Evolutionary conservation across 2,329 filamentous ascomycete species (phyloP), one percentile per base, ranked within the genome.

Genomic region (Arthrinium phaeospermum): DNA sequence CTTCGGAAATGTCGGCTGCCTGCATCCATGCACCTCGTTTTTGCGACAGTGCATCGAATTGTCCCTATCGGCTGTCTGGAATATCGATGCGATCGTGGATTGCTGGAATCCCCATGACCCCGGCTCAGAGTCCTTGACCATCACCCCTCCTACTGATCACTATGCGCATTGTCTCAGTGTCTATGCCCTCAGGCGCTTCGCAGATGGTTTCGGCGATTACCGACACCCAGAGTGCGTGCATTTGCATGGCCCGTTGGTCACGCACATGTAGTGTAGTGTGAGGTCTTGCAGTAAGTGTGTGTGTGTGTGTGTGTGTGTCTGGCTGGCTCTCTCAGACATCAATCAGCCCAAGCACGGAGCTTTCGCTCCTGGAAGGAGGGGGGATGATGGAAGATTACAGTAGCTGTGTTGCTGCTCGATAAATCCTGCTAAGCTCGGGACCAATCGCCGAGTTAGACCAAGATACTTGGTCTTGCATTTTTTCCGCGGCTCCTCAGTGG

Each of bases 391-490:
- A 34, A 22, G 27, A 34, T 47, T 47, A n/a, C n/a, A n/a, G n/a
- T n/a, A 47, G 46, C 46, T 1, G 46, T 22, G 45, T 41, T 41
- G 53, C 53, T 61, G 53, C 53, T 61, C 19, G 34, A 37, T 1
- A 64, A 41, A 64, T 64, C 57, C 34, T 64, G 57, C 57, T 64
- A 64, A 61, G 37, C 53, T 37, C 30, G 30, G 49, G 53, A 34
- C 53, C 53, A 37, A 37, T 37, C 6, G 19, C 53, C 53, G 53
- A 61, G 53, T 61, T 37, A 7, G 53, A 61, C 3, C 19, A 10
- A 12, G 30, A 64, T 41, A n/a, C 57, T 41, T 64, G 57, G 41
- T 64, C 57, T 64, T 64, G 57, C 53, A 61, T 61, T 61, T 64
- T 37, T 7, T 34, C 4, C 34, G 57, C 53, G 14, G 19, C 53